These are phyloP conservation scores for Auxenochlorella protothecoides DNA, from an alignment of 139 green algal genomes.

Conservation along the genomic window DNA sequence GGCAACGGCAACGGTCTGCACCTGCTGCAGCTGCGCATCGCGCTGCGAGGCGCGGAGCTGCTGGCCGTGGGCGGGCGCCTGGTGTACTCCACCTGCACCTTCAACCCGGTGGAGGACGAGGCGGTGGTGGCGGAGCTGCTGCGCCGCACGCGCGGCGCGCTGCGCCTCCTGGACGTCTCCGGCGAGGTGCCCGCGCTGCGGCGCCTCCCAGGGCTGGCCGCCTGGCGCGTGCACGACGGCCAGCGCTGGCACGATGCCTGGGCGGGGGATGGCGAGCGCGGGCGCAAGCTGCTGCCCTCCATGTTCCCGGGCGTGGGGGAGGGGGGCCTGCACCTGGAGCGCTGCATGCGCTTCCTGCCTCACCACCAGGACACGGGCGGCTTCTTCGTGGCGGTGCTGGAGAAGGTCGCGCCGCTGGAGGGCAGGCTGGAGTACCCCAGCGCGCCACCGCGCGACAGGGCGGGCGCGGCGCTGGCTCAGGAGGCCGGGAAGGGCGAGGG, in stretches of 20 bases:
- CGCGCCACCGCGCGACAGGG: background rate
- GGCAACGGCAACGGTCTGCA: slow-evolving; percentile 83
- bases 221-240: slow-evolving; percentile 68
- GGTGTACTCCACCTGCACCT: slow-evolving; percentile 97
- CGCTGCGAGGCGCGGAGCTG: slow-evolving; percentile 64
- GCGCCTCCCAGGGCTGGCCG: slow-evolving; percentile 53
- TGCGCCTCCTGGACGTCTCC: slow-evolving; percentile 82
- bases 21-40: slow-evolving; percentile 80
- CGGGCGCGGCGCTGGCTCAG: too few relatives aligned
- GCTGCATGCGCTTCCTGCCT: slow-evolving; percentile 92
- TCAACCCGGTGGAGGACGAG: slow-evolving; percentile 98
- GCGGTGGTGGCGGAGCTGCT: slow-evolving; percentile 91
- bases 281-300: slow-evolving; percentile 48
- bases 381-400: slow-evolving; percentile 94
- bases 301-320: slow-evolving; percentile 68
- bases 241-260: slow-evolving; percentile 48
- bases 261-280: slow-evolving; percentile 31
- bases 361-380: slow-evolving; percentile 93
- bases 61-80: slow-evolving; percentile 84
- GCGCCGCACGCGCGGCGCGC: slow-evolving; percentile 32
- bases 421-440: slow-evolving; percentile 1
- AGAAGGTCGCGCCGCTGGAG: slow-evolving; percentile 57
- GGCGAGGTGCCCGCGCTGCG: slow-evolving; percentile 65
- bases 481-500: slow-evolving; percentile 5
- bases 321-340: slow-evolving; percentile 60